Percentiles rank a stretch among this genome's conserved stretches.
Conservation (phyloP, 2,329 filamentous ascomycete species). For the Microthyrium microscopicum region DNA sequence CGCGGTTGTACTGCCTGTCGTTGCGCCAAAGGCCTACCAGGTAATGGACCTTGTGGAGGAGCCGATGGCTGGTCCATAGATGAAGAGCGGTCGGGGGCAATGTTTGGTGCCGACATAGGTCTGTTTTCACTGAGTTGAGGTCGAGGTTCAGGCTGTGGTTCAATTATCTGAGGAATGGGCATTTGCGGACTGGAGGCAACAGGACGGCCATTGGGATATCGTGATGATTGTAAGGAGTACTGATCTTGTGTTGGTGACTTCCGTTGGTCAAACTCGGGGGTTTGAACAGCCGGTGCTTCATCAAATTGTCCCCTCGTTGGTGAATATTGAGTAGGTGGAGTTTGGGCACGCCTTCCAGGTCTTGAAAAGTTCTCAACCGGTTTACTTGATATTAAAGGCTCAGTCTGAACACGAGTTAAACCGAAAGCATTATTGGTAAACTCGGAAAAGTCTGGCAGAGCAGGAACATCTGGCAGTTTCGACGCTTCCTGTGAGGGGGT, state of each 20-base stretch:
- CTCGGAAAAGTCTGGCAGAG: slow-evolving; percentile 18
- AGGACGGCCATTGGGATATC: slow-evolving; percentile 39
- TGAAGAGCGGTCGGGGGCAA: slow-evolving; percentile 37
- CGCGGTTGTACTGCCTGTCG: slow-evolving; percentile 7
- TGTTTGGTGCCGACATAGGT: too few relatives aligned
- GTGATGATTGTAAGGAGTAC: slow-evolving; percentile 37
- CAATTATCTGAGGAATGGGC: slow-evolving; percentile 40
- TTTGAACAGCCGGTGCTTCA: slow-evolving; percentile 11
- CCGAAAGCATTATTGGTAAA: slow-evolving; percentile 19
- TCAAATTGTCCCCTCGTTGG: too few relatives aligned
- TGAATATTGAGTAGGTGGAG: slow-evolving; percentile 3
- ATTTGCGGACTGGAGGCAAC: slow-evolving; percentile 32
- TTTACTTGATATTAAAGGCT: slow-evolving; percentile 36
- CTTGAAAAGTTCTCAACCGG: slow-evolving; percentile 41
- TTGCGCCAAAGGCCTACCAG: slow-evolving; percentile 11
- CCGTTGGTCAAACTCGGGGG: slow-evolving; percentile 16
- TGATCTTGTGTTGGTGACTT: slow-evolving; percentile 21
- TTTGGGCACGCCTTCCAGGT: slow-evolving; percentile 20
- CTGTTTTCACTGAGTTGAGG: too few relatives aligned
- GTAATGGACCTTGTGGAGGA: slow-evolving; percentile 16
- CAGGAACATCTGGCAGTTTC: slow-evolving; percentile 21
- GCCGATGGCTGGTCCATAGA: slow-evolving; percentile 14
- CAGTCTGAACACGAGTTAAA: slow-evolving; percentile 50
- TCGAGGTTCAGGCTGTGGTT: slow-evolving; percentile 41
- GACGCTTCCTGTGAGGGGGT: slow-evolving; percentile 24